Percentiles rank a stretch among this genome's conserved stretches.
These are phyloP conservation scores for Dryas octopetala DNA, from an alignment of 306 rosid species.

Conservation along the genomic window DNA sequence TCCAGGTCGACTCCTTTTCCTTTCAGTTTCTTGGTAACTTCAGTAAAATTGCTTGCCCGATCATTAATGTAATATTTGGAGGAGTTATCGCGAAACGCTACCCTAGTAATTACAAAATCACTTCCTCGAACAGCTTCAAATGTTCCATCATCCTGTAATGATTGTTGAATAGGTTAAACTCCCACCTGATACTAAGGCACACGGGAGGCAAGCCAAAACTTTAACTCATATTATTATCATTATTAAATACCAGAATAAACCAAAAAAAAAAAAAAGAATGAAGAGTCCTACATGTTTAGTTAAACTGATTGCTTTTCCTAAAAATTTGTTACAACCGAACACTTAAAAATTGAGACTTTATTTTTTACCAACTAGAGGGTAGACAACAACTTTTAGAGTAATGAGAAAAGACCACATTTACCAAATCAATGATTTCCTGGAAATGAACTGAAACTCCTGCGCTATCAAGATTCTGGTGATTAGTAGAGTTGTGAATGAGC, in stretches of 20 bases:
- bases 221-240: not conserved
- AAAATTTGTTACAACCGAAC: not conserved
- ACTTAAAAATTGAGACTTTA: slow-evolving; percentile 1
- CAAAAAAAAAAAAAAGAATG: not conserved
- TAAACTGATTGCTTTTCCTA: not conserved
- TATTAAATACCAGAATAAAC: slow-evolving; percentile 2
- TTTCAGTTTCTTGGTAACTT: slow-evolving; percentile 90
- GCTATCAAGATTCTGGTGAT: slow-evolving; percentile 90
- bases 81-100: slow-evolving; percentile 88
- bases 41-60: slow-evolving; percentile 82
- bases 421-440: slow-evolving; percentile 87
- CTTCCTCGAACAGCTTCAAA: slow-evolving; percentile 80
- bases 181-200: not conserved
- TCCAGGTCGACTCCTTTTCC: slow-evolving; percentile 98
- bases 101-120: slow-evolving; percentile 80
- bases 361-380: not conserved
- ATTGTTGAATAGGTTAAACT: not conserved
- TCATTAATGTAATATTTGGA: slow-evolving; percentile 86
- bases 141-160: slow-evolving; percentile 66
- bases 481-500: slow-evolving; percentile 91
- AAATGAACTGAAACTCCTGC: slow-evolving; percentile 96
- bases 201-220: not conserved
- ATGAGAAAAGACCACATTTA: slow-evolving; percentile 26
- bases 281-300: not conserved
- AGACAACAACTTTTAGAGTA: not conserved